Percentiles rank a stretch among this genome's conserved stretches.
Conservation (phyloP, 345 rosid species). For the Boechera stricta region DNA sequence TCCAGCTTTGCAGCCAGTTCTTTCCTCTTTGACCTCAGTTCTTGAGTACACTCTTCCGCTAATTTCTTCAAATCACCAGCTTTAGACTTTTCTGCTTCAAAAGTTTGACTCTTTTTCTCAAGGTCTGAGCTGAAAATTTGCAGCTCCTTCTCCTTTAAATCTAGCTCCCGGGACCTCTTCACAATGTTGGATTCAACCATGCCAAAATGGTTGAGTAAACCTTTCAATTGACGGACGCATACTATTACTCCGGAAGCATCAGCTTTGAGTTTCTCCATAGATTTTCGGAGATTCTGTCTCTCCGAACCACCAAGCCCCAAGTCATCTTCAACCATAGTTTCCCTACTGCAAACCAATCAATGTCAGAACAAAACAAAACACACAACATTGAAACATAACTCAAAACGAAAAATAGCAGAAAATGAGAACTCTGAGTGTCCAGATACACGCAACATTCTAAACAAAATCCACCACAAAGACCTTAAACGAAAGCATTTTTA, state of each 20-base stretch:
- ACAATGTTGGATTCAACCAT: not conserved
- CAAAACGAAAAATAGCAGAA: not conserved
- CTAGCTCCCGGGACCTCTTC: slow-evolving; percentile 18
- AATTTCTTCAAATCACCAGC: slow-evolving; percentile 20
- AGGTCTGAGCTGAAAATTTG: not conserved
- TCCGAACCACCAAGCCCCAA: not conserved
- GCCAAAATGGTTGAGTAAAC: not conserved
- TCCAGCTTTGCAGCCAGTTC: not conserved
- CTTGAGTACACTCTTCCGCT: slow-evolving; percentile 6
- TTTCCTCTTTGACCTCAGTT: slow-evolving; percentile 4
- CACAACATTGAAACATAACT: not conserved
- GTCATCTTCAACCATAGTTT: not conserved
- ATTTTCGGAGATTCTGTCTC: not conserved
- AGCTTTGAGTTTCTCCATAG: not conserved
- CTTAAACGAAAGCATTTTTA: not conserved
- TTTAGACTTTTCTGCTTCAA: slow-evolving; percentile 5
- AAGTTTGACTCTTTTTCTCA: not conserved
- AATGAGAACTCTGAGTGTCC: not conserved
- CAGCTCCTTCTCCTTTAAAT: slow-evolving; percentile 12
- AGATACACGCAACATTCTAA: not conserved
- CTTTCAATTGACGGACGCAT: not conserved
- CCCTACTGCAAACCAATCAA: not conserved
- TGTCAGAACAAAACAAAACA: not conserved
- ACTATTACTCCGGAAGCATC: not conserved
- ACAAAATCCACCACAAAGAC: not conserved